Conservation (phyloP, 2,329 filamentous ascomycete species). For the Tolypocladium endophyticum region DNA sequence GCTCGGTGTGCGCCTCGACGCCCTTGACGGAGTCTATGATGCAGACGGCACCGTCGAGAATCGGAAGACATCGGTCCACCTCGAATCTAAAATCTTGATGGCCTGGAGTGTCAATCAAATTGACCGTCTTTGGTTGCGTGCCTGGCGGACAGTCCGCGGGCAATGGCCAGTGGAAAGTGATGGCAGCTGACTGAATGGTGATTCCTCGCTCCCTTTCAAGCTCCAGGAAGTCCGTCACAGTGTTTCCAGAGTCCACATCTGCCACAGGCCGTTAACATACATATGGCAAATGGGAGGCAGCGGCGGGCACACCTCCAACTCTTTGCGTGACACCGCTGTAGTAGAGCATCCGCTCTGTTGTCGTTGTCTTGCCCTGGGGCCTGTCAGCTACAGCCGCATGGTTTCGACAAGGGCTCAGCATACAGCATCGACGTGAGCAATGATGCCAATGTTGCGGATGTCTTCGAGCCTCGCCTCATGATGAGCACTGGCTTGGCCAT, state of each 20-base stretch:
- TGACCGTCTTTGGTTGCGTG: slow-evolving; percentile 56
- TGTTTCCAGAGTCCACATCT: slow-evolving; percentile 94
- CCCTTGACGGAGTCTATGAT: slow-evolving; percentile 87
- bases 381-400: slow-evolving; percentile 2
- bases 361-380: slow-evolving; percentile 79
- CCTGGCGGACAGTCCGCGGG: slow-evolving; percentile 28
- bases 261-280: background rate
- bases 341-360: slow-evolving; percentile 97
- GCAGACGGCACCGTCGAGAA: slow-evolving; percentile 84
- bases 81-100: slow-evolving; percentile 98
- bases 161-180: slow-evolving; percentile 88
- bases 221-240: slow-evolving; percentile 92
- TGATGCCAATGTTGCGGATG: slow-evolving; percentile 94
- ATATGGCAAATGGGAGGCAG: background rate
- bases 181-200: slow-evolving; percentile 94
- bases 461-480: slow-evolving; percentile 26
- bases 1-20: slow-evolving; percentile 93
- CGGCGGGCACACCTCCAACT: slow-evolving; percentile 53
- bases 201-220: slow-evolving; percentile 87
- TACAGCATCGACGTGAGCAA: slow-evolving; percentile 92
- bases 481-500: slow-evolving; percentile 6
- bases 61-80: slow-evolving; percentile 78
- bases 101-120: slow-evolving; percentile 91
- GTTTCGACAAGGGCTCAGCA: slow-evolving; percentile 11
- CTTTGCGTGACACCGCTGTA: slow-evolving; percentile 84